Conservation (phyloP, 768 basidiomycete genomes). For the Tephrocybe sp. region DNA sequence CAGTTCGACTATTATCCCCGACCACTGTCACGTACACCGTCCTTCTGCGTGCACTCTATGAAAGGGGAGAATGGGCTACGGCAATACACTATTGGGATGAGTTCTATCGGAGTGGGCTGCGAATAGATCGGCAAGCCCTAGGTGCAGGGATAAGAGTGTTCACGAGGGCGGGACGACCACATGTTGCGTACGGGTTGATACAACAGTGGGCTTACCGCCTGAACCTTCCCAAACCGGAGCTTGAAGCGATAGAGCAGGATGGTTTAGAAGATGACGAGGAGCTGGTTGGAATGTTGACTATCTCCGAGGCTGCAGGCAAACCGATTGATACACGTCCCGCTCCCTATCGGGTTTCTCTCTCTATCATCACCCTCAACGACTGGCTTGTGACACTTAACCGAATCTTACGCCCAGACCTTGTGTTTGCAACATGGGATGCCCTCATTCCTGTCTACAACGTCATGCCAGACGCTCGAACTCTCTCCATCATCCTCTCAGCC, state of each 20-base stretch:
- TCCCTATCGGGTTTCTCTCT: slow-evolving; percentile 17
- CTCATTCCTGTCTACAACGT: slow-evolving; percentile 59
- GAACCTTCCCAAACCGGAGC: slow-evolving; percentile 17
- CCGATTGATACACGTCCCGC: background rate
- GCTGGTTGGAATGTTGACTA: background rate
- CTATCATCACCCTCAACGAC: slow-evolving; percentile 30
- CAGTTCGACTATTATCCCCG: slow-evolving; percentile 28
- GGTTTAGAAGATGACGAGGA: background rate
- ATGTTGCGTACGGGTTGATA: slow-evolving; percentile 40
- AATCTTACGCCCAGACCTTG: slow-evolving; percentile 57
- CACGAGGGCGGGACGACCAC: slow-evolving; percentile 40
- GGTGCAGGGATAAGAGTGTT: slow-evolving; percentile 51
- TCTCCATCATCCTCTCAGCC: slow-evolving; percentile 60
- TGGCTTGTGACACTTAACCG: slow-evolving; percentile 51
- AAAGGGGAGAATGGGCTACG: slow-evolving; percentile 34
- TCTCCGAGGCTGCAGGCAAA: background rate
- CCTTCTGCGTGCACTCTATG: slow-evolving; percentile 52
- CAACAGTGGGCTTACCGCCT: slow-evolving; percentile 10
- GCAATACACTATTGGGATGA: slow-evolving; percentile 47
- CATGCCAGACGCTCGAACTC: slow-evolving; percentile 51
- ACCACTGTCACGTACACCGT: slow-evolving; percentile 52
- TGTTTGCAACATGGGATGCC: slow-evolving; percentile 70
- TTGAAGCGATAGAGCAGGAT: slow-evolving; percentile 19
- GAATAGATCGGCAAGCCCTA: slow-evolving; percentile 48
- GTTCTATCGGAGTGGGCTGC: slow-evolving; percentile 32